Evolutionary conservation across 2,329 filamentous ascomycete genomes (phyloP), one percentile per base, ranked within the genome.

Genomic region (Aspergillus spinulosporus): DNA sequence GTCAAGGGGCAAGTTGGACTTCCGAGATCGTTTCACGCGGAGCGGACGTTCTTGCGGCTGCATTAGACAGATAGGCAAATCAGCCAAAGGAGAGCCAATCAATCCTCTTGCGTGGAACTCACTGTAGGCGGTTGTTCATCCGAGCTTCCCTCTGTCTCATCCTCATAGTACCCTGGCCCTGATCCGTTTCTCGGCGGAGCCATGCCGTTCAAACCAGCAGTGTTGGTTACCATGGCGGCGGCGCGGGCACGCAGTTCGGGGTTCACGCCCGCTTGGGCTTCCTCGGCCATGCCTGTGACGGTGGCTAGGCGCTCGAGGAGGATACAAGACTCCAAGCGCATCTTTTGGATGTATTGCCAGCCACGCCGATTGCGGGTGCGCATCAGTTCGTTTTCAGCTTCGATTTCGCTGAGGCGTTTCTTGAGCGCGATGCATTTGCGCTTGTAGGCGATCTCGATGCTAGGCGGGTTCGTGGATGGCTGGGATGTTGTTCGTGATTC

Each of bases 361-460:
- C 96, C 84, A 47, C 92, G 88, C 40, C 84, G 80, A 61, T 96
- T 88, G 50, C 91, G 88, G 52, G 90, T 79, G 52, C 90, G 85
- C 46, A 90, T 88, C 56, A 89, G 84, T 66, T 96, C 92, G 73
- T 97, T 97, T 69, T 91, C 88, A 58, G 91, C 87, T 72, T 97
- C 92, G 66, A 97, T 90, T 72, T 97, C 92, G 72, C 87, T 89
- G 62, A 94, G 90, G 59, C 94, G 89, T 66, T 90, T 89, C 77
- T 95, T 95, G 21, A 99, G 84, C 66, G 95, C 89, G 71, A 97
- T 91, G 74, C 93, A 97, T 84, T 99, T 97, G 62, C 90, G 86
- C 68, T 94, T 92, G 76, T 97, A 99, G 49, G 93, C 92, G 72
- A 93, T 88, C 76, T 99, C 93, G 61, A 97, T 92, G 12, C 92